Percentiles rank a stretch among this genome's conserved stretches.
phyloP scores from a whole-genome alignment of 1,284 basidiomycete species.

The Papiliotrema nemorosa region DNA sequence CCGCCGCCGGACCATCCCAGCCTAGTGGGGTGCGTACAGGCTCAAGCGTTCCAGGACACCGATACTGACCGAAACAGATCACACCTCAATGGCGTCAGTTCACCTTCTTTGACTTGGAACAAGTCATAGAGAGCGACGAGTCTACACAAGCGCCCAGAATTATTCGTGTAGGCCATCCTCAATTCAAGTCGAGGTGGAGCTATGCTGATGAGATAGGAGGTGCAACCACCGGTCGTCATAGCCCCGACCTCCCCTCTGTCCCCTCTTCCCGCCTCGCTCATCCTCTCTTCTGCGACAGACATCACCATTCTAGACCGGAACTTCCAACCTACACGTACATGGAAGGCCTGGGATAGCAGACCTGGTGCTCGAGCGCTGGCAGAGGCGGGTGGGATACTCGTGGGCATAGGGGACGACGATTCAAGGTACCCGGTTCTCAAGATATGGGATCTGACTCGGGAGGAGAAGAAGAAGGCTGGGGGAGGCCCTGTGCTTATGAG shows the following conservation, averaged over 20 bases:
- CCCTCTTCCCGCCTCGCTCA: conserved; percentile 33
- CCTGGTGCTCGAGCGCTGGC: conserved; percentile 52
- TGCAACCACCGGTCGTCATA: conserved; percentile 31
- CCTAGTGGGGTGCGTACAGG: not conserved
- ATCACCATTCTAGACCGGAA: conserved; percentile 60
- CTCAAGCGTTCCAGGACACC: not conserved
- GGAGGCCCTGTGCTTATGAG: conserved; percentile 65
- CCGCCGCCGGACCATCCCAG: conserved; percentile 19
- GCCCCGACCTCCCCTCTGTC: conserved; percentile 35
- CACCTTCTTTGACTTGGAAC: conserved; percentile 53
- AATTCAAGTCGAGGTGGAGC: not conserved
- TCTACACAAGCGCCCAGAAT: conserved; percentile 67
- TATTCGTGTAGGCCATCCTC: conserved; percentile 59
- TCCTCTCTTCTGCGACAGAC: conserved; percentile 32
- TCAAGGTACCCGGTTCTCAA: conserved; percentile 72
- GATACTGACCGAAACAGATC: conserved; percentile 7
- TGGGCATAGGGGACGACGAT: conserved; percentile 85
- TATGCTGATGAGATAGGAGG: conserved; percentile 16
- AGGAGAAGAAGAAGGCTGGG: conserved; percentile 64
- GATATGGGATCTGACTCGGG: conserved; percentile 78
- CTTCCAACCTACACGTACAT: conserved; percentile 68
- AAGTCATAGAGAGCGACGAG: conserved; percentile 76
- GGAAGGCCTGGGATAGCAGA: conserved; percentile 68
- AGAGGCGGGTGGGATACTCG: conserved; percentile 69
- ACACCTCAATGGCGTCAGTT: conserved; percentile 67